A percentile compares a stretch with the other conserved stretches of the same genome.
phyloP scores from a whole-genome alignment of 2,329 filamentous ascomycete species.

The Allantophomopsis cytisporea region DNA sequence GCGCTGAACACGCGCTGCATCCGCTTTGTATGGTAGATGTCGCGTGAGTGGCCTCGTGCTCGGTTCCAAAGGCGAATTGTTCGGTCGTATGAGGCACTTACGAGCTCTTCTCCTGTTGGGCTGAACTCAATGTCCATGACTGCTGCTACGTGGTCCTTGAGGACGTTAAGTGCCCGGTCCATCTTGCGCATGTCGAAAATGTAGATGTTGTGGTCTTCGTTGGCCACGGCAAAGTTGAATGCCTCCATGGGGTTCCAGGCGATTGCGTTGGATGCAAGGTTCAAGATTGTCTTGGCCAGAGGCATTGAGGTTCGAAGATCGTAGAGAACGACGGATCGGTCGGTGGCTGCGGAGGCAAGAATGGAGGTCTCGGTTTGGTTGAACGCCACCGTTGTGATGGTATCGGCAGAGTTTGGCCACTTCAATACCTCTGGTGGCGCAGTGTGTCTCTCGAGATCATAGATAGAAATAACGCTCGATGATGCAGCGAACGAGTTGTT shows the following conservation, averaged over 20 bases:
- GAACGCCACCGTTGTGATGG: constrained; percentile 77
- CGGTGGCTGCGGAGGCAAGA: constrained; percentile 71
- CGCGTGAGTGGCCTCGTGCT: constrained; percentile 69
- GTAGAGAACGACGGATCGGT: constrained; percentile 80
- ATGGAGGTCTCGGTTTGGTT: constrained; percentile 92
- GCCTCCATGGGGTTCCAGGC: constrained; percentile 96
- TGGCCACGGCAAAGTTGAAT: constrained; percentile 87
- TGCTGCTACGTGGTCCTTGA: constrained; percentile 79
- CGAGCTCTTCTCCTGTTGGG: constrained; percentile 86
- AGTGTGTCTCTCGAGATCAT: constrained; percentile 72
- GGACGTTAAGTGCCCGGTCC: constrained; percentile 73
- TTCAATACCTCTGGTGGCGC: constrained; percentile 69
- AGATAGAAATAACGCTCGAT: constrained; percentile 70
- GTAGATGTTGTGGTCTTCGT: constrained; percentile 84
- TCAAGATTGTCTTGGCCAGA: constrained; percentile 67
- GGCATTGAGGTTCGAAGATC: constrained; percentile 80
- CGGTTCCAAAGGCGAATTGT: constrained; percentile 79
- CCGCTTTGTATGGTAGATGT: constrained; percentile 94
- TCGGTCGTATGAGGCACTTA: constrained; percentile 78
- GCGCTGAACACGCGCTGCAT: constrained; percentile 91
- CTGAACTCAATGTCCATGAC: constrained; percentile 97
- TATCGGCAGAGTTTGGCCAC: constrained; percentile 84
- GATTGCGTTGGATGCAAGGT: constrained; percentile 70
- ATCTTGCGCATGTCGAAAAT: constrained; percentile 93
- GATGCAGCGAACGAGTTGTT: constrained; percentile 68